Base-by-base conservation (phyloP, 495 filamentous ascomycete species). In the Aspergillus ellipticus region DNA sequence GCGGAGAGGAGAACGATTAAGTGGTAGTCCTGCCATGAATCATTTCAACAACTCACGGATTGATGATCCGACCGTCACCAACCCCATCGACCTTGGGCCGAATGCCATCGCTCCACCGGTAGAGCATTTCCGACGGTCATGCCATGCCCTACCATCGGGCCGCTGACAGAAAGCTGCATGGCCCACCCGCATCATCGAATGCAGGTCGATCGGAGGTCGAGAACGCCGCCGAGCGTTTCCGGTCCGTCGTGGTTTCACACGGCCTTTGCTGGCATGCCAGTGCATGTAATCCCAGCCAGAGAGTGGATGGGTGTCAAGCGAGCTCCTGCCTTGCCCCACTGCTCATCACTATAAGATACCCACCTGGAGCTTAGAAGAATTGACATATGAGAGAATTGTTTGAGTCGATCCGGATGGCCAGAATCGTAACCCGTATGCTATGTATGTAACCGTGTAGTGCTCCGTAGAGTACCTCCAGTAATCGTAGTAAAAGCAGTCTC, bases 1-100 rank as follows among this genome's bases (percentile, higher is more conserved):
- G 73, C 59, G 73, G 68, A 37, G 70, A 74, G 53, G 73, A 76
- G 48, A 56, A 66, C 41, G 72, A 75, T 20, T 74, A 70, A 74
- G 56, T 13, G 26, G 0, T 10, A 5, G 29, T 8, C 13, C 28
- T 48, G 45, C 15, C 45, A 16, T 5, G 24, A 29, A 6, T 10
- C 15, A 16, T 28, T 24, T 48, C 45, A 29, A 48, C 24, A 16
- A 15, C 22, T 29, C n/a, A n/a, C 13, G 35, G 35, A 39, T 39
- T 39, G 35, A 39, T 15, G 6, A 39, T 39, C 35, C 35, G 33
- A 10, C 33, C 33, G 35, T 39, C 35, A 39, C 35, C n/a, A 39
- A 39, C 35, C 35, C 35, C 35, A 13, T 39, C 11, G 31, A 33
- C 31, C 31, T 33, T 33, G 31, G 31, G 31, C 31, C 31, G 11